Evolutionary conservation across 169 alveolate species (phyloP), one percentile per base, ranked within the genome.

Genomic region (Cryptosporidium ubiquitum): DNA sequence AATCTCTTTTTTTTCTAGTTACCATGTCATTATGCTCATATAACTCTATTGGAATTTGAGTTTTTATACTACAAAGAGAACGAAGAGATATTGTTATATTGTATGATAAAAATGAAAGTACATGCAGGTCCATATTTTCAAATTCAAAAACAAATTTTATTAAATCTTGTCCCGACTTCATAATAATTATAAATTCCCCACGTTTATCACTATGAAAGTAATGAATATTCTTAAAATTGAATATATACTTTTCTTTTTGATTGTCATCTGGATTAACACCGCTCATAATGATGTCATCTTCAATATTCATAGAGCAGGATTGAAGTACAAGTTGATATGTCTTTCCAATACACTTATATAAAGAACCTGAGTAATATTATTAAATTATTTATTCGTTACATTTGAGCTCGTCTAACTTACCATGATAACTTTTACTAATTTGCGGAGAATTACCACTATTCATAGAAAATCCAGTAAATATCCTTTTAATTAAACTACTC

Each of bases 11-110:
- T 26, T 79, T 37, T 12, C 23, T 51, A 18, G 61, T 40, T 29
- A 40, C 20, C 4, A 12, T 3, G 18, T 79, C 89, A 61, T 79
- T 64, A 29, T 64, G 37, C 35, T 61, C 79, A 61, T 79, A 79
- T 1, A 79, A 42, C n/a, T 79, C 75, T 61, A 79, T 26, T 18
- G 89, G 89, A 14, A 79, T 58, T 47, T 79, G 89, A 20, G 60
- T 64, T 23, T 60, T 44, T 20, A 79, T 79, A 79, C 51, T 57
- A 39, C 89, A 79, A 4, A 79, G 68, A 47, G 89, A 79, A 20
- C 74, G 68, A 14, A 79, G 66, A 37, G 89, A 42, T n/a, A 79
- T 39, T 20, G 89, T 79, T 61, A 79, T 64, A 39, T 79, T 79
- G 23, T 79, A 79, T 2, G 68, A 14, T 29, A 79, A 42, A 20